Evolutionary conservation across 202 grass and related monocot species (phyloP).

Genomic region (Eragrostis tef): DNA sequence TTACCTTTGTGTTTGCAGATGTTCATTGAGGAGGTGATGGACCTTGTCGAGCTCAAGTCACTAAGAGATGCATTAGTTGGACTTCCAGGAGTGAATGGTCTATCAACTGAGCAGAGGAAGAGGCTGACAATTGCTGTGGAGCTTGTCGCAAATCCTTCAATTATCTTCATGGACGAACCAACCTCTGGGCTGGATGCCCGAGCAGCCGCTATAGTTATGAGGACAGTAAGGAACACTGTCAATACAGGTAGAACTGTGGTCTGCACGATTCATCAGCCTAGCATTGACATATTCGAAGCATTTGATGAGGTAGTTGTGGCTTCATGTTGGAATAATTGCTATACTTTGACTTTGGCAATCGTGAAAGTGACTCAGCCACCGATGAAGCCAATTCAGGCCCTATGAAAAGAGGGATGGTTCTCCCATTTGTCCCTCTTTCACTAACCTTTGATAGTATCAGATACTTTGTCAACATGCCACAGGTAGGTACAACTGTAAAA

Average conservation of each 20-base stretch:
- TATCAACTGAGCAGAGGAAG: conserved; percentile 84
- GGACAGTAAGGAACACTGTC: conserved; percentile 78
- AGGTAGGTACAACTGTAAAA: conserved; percentile 33
- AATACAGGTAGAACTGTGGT: conserved; percentile 83
- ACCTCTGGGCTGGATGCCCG: conserved; percentile 88
- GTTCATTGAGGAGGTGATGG: conserved; percentile 85
- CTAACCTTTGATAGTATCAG: conserved; percentile 68
- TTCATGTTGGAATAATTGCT: not conserved
- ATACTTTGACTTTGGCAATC: conserved; percentile 8
- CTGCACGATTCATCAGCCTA: conserved; percentile 88
- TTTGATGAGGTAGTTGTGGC: conserved; percentile 74
- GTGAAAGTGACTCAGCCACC: conserved; percentile 11
- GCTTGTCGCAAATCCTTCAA: conserved; percentile 85
- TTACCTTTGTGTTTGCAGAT: conserved; percentile 48
- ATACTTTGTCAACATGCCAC: conserved; percentile 87
- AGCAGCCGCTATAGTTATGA: conserved; percentile 90
- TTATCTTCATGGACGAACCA: conserved; percentile 96
- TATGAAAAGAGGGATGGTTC: conserved; percentile 69
- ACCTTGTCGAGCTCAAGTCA: conserved; percentile 70
- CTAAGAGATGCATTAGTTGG: conserved; percentile 75
- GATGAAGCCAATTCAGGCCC: conserved; percentile 37
- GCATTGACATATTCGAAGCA: conserved; percentile 93
- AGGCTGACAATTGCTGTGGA: conserved; percentile 83
- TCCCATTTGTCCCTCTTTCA: conserved; percentile 67
- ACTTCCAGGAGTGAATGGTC: conserved; percentile 70